Evolutionary conservation across 108 stramenopile genomes (phyloP).

Genomic region (Skeletonema tropicum): DNA sequence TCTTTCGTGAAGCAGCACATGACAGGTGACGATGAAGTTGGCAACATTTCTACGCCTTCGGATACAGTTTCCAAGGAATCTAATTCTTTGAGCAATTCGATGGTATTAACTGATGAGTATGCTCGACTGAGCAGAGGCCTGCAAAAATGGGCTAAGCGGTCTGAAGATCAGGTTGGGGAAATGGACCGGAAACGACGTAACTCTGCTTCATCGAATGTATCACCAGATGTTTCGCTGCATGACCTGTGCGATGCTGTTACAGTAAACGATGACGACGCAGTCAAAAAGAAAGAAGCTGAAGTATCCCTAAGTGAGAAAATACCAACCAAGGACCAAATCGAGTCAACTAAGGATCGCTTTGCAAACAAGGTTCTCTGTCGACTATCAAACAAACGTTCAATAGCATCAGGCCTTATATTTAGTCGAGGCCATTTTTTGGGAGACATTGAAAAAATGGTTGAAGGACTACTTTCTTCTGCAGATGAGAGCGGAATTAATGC

Average conservation of each 20-base stretch:
- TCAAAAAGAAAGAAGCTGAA: conserved; percentile 20
- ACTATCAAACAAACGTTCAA: conserved; percentile 77
- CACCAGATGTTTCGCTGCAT: conserved; percentile 43
- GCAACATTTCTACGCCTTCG: not conserved
- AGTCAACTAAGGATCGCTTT: conserved; percentile 69
- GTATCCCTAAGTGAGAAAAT: not conserved
- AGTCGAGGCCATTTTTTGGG: conserved; percentile 89
- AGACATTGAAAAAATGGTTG: conserved; percentile 88
- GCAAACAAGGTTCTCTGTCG: conserved; percentile 85
- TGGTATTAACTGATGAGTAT: conserved; percentile 57
- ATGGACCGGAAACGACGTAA: conserved; percentile 29
- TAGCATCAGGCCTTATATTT: conserved; percentile 82
- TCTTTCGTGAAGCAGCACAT: not conserved
- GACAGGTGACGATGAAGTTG: conserved; percentile 35
- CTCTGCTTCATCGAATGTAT: conserved; percentile 32
- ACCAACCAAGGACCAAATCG: conserved; percentile 29
- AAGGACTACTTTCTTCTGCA: conserved; percentile 58
- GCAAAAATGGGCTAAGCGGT: conserved; percentile 67
- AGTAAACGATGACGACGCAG: conserved; percentile 33
- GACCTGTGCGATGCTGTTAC: conserved; percentile 30
- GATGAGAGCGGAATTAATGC: conserved; percentile 29
- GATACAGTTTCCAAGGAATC: not conserved
- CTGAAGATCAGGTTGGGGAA: conserved; percentile 28
- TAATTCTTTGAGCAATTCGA: conserved; percentile 24
- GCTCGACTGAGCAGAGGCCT: conserved; percentile 64